Evolutionary conservation across 331 rosid genomes (phyloP).

Genomic region (Acacia concinna): DNA sequence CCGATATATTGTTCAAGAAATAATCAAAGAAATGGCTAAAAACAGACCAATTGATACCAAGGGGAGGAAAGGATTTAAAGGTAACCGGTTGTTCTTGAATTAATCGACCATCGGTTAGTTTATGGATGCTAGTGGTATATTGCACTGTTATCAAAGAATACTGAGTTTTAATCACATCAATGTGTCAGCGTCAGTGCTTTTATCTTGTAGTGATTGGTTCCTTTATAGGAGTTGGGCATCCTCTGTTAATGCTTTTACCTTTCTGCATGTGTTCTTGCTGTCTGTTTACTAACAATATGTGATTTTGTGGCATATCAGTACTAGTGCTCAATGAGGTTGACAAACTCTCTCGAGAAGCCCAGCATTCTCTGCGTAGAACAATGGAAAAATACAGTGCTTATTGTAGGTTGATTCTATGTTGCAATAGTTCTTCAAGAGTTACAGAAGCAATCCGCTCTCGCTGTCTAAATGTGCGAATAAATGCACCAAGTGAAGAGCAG

Average conservation of each 20-base stretch:
- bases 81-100: slow-evolving; percentile 35
- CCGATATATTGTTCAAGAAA: slow-evolving; percentile 85
- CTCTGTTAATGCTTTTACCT: neutral
- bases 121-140: neutral
- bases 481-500: slow-evolving; percentile 84
- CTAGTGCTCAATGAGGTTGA: slow-evolving; percentile 90
- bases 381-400: slow-evolving; percentile 94
- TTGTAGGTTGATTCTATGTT: slow-evolving; percentile 87
- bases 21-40: slow-evolving; percentile 90
- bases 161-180: neutral
- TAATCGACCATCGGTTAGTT: neutral
- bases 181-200: neutral
- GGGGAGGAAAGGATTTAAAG: slow-evolving; percentile 84
- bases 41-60: slow-evolving; percentile 83
- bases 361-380: slow-evolving; percentile 90
- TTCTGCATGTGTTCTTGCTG: neutral
- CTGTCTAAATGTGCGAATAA: slow-evolving; percentile 83
- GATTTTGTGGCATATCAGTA: slow-evolving; percentile 51
- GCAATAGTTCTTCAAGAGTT: slow-evolving; percentile 96
- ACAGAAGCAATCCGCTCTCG: slow-evolving; percentile 97
- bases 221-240: neutral
- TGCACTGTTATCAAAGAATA: neutral
- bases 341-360: slow-evolving; percentile 95
- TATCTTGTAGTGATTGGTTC: neutral
- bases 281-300: slow-evolving; percentile 25